phyloP scores from a whole-genome alignment of 2,329 filamentous ascomycete genomes.

The Fusarium zealandicum region DNA sequence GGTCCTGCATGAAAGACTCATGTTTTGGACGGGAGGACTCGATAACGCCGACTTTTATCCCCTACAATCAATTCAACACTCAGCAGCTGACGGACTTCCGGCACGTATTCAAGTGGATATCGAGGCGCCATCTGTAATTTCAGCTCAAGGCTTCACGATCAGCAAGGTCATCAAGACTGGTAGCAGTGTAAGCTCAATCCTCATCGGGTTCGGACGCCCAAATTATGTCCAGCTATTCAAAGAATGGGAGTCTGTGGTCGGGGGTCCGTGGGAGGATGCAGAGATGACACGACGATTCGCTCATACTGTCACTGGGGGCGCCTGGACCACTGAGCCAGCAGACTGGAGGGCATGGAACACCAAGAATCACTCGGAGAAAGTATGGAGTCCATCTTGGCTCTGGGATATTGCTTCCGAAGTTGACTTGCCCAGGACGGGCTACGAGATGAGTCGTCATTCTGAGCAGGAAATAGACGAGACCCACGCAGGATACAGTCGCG shows the following conservation, averaged over 20 bases:
- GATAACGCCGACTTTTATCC: conserved; percentile 14
- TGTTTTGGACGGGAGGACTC: conserved; percentile 18
- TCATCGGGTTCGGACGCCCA: conserved; percentile 11
- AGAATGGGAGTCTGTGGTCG: conserved; percentile 10
- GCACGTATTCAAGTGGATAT: conserved; percentile 5
- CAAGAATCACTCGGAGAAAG: conserved; percentile 13
- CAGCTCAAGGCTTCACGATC: conserved; percentile 4
- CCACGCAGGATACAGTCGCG: not conserved
- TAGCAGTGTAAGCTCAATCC: not conserved
- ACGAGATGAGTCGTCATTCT: conserved; percentile 8
- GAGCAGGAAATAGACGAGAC: not conserved
- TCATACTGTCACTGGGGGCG: conserved; percentile 10
- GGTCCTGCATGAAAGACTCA: not conserved
- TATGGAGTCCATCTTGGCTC: not conserved
- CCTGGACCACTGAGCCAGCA: conserved; percentile 3
- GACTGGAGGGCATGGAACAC: conserved; percentile 19
- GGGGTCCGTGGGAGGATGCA: conserved; percentile 12
- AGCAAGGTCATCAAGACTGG: conserved; percentile 6
- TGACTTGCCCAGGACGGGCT: not conserved
- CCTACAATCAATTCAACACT: conserved; percentile 3
- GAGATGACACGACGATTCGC: conserved; percentile 6
- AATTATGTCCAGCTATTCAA: conserved; percentile 15
- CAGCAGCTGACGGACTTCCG: conserved; percentile 10
- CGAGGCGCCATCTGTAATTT: conserved; percentile 7
- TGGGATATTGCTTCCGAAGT: not conserved